Evolutionary conservation across 1,284 basidiomycete species (phyloP), one percentile per base, ranked within the genome.

Genomic region (Ganoderma boninense): DNA sequence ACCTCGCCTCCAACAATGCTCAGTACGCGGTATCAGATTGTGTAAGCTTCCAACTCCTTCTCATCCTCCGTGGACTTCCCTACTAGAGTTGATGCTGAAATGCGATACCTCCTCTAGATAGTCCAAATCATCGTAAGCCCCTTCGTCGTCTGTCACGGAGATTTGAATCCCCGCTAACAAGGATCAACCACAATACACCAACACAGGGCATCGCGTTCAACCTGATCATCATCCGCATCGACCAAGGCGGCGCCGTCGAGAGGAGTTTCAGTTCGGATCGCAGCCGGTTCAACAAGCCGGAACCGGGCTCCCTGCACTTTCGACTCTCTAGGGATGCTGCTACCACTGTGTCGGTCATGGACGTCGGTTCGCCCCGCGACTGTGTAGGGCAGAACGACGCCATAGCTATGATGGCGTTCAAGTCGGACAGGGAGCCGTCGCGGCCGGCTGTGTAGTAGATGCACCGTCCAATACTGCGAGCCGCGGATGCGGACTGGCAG

Each of bases 141-240:
- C 26, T 29, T 29, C 26, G 2, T 29, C 26, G 2, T 29, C 26
- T 29, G 26, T 29, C 26, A 29, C 26, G 26, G 26, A 29, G 26
- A 29, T 29, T 29, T 29, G 26, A 1, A 29, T 29, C 26, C 26
- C 26, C 1, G 2, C 18, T 35, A 32, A 26, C 18, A n/a, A 26
- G 42, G 13, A 13, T 8, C 5, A 40, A 3, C 35, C 16, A 40
- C 35, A n/a, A n/a, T 20, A 10, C 18, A 10, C 11, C 29, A 1
- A 1, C 1, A 29, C 2, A 63, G 62, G 42, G 56, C 14, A 68
- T 68, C 42, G 23, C 62, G 18, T 64, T 68, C 54, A 64, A 57
- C 62, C 42, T 64, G 18, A 62, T 68, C 40, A 64, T 68, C 29
- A 44, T 68, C 43, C 67, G 59, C 4, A 42, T 46, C 23, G 65